Percentiles rank a stretch among this genome's conserved stretches.
These are phyloP conservation scores for Cucurbita pepo DNA, from an alignment of 306 rosid genomes.

Conservation along the genomic window DNA sequence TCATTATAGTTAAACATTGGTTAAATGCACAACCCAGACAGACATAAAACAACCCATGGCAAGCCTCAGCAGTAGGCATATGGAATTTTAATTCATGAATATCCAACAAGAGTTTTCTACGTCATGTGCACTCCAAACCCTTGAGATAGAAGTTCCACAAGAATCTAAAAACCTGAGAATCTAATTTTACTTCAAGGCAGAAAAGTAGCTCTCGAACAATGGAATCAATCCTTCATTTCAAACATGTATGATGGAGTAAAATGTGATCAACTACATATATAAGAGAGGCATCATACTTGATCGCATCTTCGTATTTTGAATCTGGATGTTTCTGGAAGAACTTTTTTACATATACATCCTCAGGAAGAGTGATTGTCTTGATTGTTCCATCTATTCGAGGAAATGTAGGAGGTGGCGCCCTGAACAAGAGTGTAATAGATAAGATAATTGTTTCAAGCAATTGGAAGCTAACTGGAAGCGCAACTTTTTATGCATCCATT, in stretches of 20 bases:
- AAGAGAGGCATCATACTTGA: constrained; percentile 36
- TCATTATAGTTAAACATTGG: background rate
- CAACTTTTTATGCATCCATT: background rate
- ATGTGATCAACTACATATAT: background rate
- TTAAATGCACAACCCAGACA: background rate
- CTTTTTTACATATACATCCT: constrained; percentile 57
- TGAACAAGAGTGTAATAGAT: constrained; percentile 13
- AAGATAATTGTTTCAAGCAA: background rate
- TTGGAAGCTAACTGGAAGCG: background rate
- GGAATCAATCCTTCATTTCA: background rate
- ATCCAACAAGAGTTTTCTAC: background rate
- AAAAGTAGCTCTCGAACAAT: background rate
- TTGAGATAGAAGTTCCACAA: background rate
- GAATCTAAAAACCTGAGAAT: background rate
- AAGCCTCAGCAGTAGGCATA: background rate
- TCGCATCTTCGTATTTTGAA: constrained; percentile 49
- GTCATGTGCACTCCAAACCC: background rate
- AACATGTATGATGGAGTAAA: background rate
- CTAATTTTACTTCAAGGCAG: background rate
- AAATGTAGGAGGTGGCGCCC: constrained; percentile 76
- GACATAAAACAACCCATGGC: background rate
- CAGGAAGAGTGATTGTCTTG: constrained; percentile 58
- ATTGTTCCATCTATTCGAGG: constrained; percentile 51
- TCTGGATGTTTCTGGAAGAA: constrained; percentile 68
- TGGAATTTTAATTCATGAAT: background rate